Evolutionary conservation across 306 rosid species (phyloP), one percentile per base, ranked within the genome.

Genomic region (Fragaria nilgerrensis): DNA sequence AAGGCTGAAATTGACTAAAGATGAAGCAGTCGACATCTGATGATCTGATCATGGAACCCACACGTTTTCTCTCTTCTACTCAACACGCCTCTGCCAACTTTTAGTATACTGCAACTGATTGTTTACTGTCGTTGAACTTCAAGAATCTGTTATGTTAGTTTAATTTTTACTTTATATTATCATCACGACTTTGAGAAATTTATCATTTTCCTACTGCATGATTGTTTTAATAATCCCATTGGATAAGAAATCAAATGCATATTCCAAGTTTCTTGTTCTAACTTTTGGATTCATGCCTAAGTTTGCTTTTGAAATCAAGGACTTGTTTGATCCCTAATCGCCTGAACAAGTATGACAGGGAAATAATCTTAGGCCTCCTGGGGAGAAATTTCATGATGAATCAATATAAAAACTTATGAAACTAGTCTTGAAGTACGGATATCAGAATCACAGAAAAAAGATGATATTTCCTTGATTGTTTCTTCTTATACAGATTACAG

Each of bases 31-130:
- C 68, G 43, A 32, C 43, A 29, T 63, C 67, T 27, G 20, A 61
- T 61, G 20, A 29, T 61, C 68, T 32, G n/a, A 63, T 15, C 25
- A 29, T 22, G 55, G 77, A 37, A n/a, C 77, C 45, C 70, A 48
- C 65, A 39, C 67, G 85, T 39, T 80, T 81, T 84, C 84, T 80
- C 63, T 85, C 79, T 19, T 12, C 55, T 62, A 47, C 59, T 65
- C 72, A 39, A 47, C 23, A 34, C 73, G 74, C 79, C 10, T 72
- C 58, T 39, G 77, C 85, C 81, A 80, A 79, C 75, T 78, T 82
- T 10, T 9, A 22, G 15, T 22, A 22, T 22, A n/a, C 1, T 56
- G 14, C 63, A 22, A 22, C 5, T 22, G 16, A 3, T 56, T 56
- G 15, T 56, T 56, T 9, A 56, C 63, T 22, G 29, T 56, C 32